These are phyloP conservation scores for Gossypioides kirkii DNA, from an alignment of 345 rosid species.

Conservation along the genomic window DNA sequence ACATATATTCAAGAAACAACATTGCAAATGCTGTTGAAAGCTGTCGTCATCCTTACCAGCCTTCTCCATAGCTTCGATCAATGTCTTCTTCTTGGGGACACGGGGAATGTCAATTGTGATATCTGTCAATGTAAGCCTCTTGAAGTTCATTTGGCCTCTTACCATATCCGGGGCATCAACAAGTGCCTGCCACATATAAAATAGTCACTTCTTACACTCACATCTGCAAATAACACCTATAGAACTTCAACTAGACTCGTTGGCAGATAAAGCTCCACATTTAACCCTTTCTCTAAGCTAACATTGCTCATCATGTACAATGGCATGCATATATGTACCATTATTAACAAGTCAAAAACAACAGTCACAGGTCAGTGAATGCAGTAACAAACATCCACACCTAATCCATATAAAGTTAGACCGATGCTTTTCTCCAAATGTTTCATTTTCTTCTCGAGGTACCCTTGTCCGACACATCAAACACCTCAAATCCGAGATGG, in stretches of 20 bases:
- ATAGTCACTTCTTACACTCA: background rate
- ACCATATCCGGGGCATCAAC: conserved; percentile 87
- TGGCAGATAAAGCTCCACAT: background rate
- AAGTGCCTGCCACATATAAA: conserved; percentile 46
- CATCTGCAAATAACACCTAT: background rate
- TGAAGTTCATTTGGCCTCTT: conserved; percentile 73
- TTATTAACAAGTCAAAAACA: background rate
- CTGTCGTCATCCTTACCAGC: conserved; percentile 45
- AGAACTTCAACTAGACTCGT: background rate
- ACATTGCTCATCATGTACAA: background rate
- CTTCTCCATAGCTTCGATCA: conserved; percentile 76
- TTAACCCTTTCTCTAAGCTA: background rate
- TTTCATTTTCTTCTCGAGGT: background rate
- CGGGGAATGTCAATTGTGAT: conserved; percentile 66
- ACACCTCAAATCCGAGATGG: background rate
- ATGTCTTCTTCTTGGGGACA: conserved; percentile 73
- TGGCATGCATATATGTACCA: background rate
- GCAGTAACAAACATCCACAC: background rate
- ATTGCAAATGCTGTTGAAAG: background rate
- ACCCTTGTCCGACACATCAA: background rate
- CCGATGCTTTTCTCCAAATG: background rate
- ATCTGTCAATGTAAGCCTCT: conserved; percentile 78
- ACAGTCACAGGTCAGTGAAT: background rate
- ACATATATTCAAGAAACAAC: background rate
- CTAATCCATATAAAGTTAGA: background rate